These are phyloP conservation scores for Amauroascus verrucosus DNA, from an alignment of 2,329 filamentous ascomycete genomes.

Conservation along the genomic window DNA sequence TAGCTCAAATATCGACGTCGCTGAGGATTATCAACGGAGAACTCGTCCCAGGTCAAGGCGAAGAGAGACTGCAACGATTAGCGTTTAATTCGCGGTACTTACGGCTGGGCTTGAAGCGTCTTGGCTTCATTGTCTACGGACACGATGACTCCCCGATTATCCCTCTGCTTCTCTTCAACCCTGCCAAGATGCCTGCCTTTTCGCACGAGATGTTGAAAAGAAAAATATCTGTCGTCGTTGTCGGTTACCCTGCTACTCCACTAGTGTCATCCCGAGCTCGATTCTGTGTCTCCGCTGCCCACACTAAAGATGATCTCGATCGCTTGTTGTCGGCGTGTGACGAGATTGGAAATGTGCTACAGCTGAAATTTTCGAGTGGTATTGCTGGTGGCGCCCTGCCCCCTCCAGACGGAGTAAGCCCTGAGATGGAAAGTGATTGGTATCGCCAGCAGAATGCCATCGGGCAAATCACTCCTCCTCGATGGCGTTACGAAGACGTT, in stretches of 20 bases:
- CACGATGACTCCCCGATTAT: constrained; percentile 98
- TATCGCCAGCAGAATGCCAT: constrained; percentile 42
- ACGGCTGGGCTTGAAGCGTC: constrained; percentile 89
- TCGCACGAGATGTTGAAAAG: constrained; percentile 97
- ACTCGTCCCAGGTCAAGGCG: constrained; percentile 76
- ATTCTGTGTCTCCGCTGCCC: constrained; percentile 89
- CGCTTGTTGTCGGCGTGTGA: constrained; percentile 80
- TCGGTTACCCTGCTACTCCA: constrained; percentile 92
- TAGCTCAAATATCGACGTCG: constrained; percentile 81
- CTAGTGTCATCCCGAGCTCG: constrained; percentile 88
- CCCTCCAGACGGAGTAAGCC: constrained; percentile 58
- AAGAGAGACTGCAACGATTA: constrained; percentile 88
- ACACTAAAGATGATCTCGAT: constrained; percentile 97
- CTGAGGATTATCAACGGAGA: constrained; percentile 85
- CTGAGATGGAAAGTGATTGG: constrained; percentile 63
- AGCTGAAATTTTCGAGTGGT: constrained; percentile 95
- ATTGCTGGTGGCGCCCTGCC: constrained; percentile 78
- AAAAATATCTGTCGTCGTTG: constrained; percentile 94
- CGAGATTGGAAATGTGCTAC: constrained; percentile 80
- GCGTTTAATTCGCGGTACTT: constrained; percentile 98
- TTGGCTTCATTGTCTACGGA: constrained; percentile 93
- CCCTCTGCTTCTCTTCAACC: constrained; percentile 87
- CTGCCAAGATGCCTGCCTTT: constrained; percentile 97
- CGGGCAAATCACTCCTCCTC: constrained; percentile 50
- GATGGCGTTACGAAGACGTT: constrained; percentile 70